These are phyloP conservation scores for Cicer judaicum DNA, from an alignment of 306 rosid species.

Conservation along the genomic window DNA sequence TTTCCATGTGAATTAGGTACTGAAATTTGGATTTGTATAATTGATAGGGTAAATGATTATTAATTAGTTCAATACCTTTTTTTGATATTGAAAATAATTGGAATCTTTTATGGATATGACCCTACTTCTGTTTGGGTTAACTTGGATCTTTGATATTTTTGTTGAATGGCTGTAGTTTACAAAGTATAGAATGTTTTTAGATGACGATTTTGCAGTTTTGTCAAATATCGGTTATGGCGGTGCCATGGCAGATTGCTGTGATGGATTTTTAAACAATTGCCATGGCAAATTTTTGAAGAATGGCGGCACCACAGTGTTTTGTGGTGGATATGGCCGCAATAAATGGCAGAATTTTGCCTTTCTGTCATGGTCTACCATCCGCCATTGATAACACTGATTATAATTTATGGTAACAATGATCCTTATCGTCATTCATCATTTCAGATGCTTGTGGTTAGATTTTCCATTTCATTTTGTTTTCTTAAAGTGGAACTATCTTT, in stretches of 20 bases:
- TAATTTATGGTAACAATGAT: background rate
- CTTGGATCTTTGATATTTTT: constrained; percentile 27
- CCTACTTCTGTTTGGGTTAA: background rate
- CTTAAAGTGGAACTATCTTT: constrained; percentile 21
- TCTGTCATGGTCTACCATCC: too few relatives aligned
- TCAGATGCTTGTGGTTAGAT: background rate
- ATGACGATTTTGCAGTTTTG: background rate
- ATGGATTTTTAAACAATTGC: too few relatives aligned
- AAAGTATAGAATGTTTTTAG: background rate
- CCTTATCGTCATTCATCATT: constrained; percentile 1
- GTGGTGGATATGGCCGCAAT: too few relatives aligned
- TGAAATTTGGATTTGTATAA: constrained; percentile 17
- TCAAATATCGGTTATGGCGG: too few relatives aligned
- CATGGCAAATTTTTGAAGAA: too few relatives aligned
- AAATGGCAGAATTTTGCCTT: too few relatives aligned
- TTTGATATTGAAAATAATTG: background rate
- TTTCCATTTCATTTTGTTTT: background rate
- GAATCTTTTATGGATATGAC: constrained; percentile 12
- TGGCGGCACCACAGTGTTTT: too few relatives aligned
- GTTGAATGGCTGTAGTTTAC: constrained; percentile 18
- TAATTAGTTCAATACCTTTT: background rate
- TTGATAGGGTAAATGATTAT: constrained; percentile 6
- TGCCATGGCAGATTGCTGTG: too few relatives aligned
- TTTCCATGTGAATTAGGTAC: constrained; percentile 7
- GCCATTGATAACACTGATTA: too few relatives aligned